These are phyloP conservation scores for Yamadazyma sp. DNA, from an alignment of 805 yeast species.

Conservation along the genomic window DNA sequence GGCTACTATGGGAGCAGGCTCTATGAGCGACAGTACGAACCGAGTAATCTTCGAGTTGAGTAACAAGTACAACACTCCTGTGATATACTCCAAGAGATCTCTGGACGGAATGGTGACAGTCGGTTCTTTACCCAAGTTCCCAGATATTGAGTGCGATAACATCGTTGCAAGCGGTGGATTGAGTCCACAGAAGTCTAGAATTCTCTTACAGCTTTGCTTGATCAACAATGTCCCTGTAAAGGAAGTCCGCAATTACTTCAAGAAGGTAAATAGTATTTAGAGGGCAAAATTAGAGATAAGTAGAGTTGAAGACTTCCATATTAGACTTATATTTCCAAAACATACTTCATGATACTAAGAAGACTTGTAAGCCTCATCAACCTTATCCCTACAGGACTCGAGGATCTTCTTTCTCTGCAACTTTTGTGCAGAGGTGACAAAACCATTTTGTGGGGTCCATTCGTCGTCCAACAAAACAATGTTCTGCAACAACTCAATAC, in stretches of 20 bases:
- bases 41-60: slow-evolving; percentile 41
- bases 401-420: slow-evolving; percentile 90
- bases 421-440: slow-evolving; percentile 93
- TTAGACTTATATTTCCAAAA: slow-evolving; percentile 5
- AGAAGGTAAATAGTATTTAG: slow-evolving; percentile 18
- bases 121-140: slow-evolving; percentile 38
- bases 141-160: slow-evolving; percentile 26
- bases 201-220: slow-evolving; percentile 57
- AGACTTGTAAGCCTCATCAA: slow-evolving; percentile 58
- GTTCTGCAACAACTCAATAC: slow-evolving; percentile 83
- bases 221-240: slow-evolving; percentile 36
- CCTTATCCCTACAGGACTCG: slow-evolving; percentile 61
- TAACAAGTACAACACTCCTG: slow-evolving; percentile 44
- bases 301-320: slow-evolving; percentile 1
- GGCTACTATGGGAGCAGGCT: slow-evolving; percentile 75
- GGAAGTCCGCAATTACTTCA: slow-evolving; percentile 47
- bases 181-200: slow-evolving; percentile 64
- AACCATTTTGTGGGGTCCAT: slow-evolving; percentile 98
- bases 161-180: slow-evolving; percentile 63
- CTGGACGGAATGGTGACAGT: slow-evolving; percentile 71
- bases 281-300: no score
- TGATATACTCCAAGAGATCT: slow-evolving; percentile 63
- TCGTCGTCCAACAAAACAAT: slow-evolving; percentile 80
- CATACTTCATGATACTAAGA: slow-evolving; percentile 1
- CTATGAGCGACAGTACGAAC: slow-evolving; percentile 53